These are phyloP conservation scores for Mrakia hoshinonis DNA, from an alignment of 768 basidiomycete genomes.

Conservation along the genomic window DNA sequence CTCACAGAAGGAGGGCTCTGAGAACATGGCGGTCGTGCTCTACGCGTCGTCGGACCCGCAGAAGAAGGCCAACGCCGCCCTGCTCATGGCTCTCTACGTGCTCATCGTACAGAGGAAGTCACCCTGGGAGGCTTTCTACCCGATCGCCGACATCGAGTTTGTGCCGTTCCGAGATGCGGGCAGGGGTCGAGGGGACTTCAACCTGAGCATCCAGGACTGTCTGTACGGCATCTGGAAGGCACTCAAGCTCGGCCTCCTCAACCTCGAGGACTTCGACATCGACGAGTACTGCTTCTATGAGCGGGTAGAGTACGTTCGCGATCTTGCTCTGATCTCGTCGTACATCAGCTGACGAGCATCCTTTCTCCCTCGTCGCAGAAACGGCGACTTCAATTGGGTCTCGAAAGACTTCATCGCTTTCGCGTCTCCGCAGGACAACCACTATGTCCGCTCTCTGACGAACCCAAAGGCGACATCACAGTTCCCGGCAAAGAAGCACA, in stretches of 20 bases:
- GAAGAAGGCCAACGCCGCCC: constrained; percentile 83
- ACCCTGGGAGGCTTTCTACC: constrained; percentile 91
- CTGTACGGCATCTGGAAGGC: constrained; percentile 80
- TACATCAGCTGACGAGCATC: neutral
- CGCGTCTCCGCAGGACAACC: constrained; percentile 64
- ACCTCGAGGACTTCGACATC: constrained; percentile 53
- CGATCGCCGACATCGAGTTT: constrained; percentile 82
- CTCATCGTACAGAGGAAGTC: constrained; percentile 84
- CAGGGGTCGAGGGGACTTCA: constrained; percentile 82
- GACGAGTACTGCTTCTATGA: constrained; percentile 51
- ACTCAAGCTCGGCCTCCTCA: constrained; percentile 37
- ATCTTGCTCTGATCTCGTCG: neutral
- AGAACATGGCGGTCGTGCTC: constrained; percentile 50
- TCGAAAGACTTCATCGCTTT: constrained; percentile 55
- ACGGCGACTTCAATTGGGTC: constrained; percentile 87
- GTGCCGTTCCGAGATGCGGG: constrained; percentile 96
- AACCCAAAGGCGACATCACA: constrained; percentile 40
- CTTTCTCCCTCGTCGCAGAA: constrained; percentile 50
- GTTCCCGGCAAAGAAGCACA: constrained; percentile 70
- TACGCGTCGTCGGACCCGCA: constrained; percentile 80
- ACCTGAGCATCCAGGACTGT: constrained; percentile 81
- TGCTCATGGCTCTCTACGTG: constrained; percentile 91
- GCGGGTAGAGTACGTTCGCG: neutral
- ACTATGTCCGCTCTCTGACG: constrained; percentile 30
- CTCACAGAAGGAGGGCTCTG: neutral